Percentiles rank a stretch among this genome's conserved stretches.
Conservation (phyloP, 2,329 filamentous ascomycete species). For the Talaromyces sp. region DNA sequence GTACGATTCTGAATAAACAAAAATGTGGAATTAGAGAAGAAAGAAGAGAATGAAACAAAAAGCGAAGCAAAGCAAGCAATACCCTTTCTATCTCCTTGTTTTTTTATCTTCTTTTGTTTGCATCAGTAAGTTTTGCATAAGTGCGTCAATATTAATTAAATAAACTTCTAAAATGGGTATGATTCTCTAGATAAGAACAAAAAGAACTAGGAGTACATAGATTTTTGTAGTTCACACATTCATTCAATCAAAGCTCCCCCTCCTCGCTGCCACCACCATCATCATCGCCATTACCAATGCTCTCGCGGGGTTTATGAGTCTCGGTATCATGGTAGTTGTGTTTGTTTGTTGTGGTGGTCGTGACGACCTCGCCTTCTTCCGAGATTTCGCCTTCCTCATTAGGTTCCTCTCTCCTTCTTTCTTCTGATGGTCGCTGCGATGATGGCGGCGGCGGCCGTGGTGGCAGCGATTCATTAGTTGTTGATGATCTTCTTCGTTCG, state of each 20-base stretch:
- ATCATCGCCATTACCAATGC: conserved; percentile 11
- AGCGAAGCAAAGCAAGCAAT: not conserved
- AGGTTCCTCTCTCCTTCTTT: conserved; percentile 5
- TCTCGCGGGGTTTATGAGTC: not conserved
- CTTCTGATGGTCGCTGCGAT: not conserved
- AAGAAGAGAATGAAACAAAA: not conserved
- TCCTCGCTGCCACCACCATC: conserved; percentile 40
- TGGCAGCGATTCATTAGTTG: not conserved
- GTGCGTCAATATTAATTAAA: too few relatives aligned
- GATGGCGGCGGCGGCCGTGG: not conserved
- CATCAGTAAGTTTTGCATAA: too few relatives aligned
- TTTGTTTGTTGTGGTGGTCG: not conserved
- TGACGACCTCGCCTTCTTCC: conserved; percentile 10
- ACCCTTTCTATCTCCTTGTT: too few relatives aligned
- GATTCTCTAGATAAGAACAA: not conserved
- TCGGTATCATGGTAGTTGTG: not conserved
- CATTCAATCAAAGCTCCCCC: conserved; percentile 29
- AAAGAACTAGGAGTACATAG: not conserved
- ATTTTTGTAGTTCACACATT: not conserved
- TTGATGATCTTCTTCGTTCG: conserved; percentile 5
- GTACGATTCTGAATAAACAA: conserved; percentile 2
- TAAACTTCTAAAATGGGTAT: not conserved
- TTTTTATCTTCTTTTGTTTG: too few relatives aligned
- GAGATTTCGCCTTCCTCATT: conserved; percentile 16
- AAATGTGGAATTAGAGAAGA: not conserved